Percentiles rank a stretch among this genome's conserved stretches.
Evolutionary conservation across 1,139 yeast species (phyloP).

Genomic region (Taphrina flavorubra): DNA sequence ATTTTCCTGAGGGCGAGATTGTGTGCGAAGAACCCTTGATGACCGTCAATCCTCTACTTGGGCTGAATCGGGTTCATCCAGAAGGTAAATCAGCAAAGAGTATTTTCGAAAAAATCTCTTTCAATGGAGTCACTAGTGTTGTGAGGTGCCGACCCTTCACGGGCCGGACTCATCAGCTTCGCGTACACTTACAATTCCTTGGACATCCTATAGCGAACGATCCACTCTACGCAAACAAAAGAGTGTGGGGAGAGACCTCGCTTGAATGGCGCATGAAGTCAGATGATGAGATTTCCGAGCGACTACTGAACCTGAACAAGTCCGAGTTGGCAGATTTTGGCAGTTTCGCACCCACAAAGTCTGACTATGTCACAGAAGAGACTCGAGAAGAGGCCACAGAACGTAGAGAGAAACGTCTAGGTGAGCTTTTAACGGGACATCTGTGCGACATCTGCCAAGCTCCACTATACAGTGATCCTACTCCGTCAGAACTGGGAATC

Average conservation of each 20-base stretch:
- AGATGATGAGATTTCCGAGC: slow-evolving; percentile 56
- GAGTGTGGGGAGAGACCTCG: slow-evolving; percentile 71
- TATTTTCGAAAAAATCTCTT: slow-evolving; percentile 63
- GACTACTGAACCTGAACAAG: slow-evolving; percentile 71
- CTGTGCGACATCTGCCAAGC: slow-evolving; percentile 70
- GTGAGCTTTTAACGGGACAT: slow-evolving; percentile 66
- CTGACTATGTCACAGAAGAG: slow-evolving; percentile 36
- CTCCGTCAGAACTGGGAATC: slow-evolving; percentile 78
- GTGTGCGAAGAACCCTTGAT: slow-evolving; percentile 70
- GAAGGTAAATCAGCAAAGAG: slow-evolving; percentile 67
- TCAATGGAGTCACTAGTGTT: slow-evolving; percentile 67
- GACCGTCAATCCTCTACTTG: slow-evolving; percentile 78
- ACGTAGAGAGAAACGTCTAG: slow-evolving; percentile 50
- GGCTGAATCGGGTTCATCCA: slow-evolving; percentile 71
- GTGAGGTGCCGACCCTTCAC: slow-evolving; percentile 85
- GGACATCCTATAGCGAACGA: slow-evolving; percentile 95
- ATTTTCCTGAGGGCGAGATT: slow-evolving; percentile 67
- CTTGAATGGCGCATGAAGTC: slow-evolving; percentile 64
- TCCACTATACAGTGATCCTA: slow-evolving; percentile 85
- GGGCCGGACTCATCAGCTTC: slow-evolving; percentile 92
- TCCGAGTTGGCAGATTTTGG: slow-evolving; percentile 67
- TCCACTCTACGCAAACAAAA: slow-evolving; percentile 75
- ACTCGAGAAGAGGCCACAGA: slow-evolving; percentile 39
- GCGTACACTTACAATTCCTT: slow-evolving; percentile 85
- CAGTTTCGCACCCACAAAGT: slow-evolving; percentile 53